These are phyloP conservation scores for Leptographium lundbergii DNA, from an alignment of 2,329 filamentous ascomycete species.

Conservation along the genomic window DNA sequence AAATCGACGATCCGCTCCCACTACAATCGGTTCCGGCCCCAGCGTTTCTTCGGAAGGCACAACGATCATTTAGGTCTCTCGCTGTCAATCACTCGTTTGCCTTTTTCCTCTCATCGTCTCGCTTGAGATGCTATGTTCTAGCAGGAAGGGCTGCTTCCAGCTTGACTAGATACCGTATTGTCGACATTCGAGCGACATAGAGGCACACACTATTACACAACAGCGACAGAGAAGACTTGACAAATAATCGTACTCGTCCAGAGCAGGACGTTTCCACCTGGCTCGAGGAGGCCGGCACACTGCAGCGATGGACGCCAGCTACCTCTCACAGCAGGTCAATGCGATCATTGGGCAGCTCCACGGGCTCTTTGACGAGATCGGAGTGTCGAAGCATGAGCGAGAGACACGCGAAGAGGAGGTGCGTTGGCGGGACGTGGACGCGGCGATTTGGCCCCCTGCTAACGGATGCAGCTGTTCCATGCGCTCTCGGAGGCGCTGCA, in stretches of 20 bases:
- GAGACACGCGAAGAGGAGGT: constrained; percentile 85
- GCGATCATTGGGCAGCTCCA: constrained; percentile 88
- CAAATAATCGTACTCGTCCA: too few relatives aligned
- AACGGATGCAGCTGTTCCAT: constrained; percentile 58
- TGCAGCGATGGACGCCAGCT: constrained; percentile 74
- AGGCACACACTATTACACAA: neutral
- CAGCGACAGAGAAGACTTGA: too few relatives aligned
- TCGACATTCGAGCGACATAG: neutral
- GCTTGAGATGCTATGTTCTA: constrained; percentile 11
- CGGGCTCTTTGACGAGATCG: constrained; percentile 93
- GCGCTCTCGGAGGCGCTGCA: constrained; percentile 86
- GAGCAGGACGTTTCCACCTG: too few relatives aligned
- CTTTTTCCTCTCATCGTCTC: neutral
- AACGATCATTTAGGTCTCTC: neutral
- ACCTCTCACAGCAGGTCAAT: constrained; percentile 88
- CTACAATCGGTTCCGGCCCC: neutral
- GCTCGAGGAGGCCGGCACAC: neutral
- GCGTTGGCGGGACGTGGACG: constrained; percentile 17
- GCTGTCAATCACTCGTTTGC: neutral
- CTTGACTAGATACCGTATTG: constrained; percentile 2
- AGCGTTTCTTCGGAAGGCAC: neutral
- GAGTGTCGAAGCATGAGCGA: constrained; percentile 85
- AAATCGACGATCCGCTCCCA: neutral
- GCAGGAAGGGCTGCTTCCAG: constrained; percentile 7
- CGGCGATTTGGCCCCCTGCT: neutral